Conservation (phyloP, 2,329 filamentous ascomycete genomes). For the Alternaria tenuissima region DNA sequence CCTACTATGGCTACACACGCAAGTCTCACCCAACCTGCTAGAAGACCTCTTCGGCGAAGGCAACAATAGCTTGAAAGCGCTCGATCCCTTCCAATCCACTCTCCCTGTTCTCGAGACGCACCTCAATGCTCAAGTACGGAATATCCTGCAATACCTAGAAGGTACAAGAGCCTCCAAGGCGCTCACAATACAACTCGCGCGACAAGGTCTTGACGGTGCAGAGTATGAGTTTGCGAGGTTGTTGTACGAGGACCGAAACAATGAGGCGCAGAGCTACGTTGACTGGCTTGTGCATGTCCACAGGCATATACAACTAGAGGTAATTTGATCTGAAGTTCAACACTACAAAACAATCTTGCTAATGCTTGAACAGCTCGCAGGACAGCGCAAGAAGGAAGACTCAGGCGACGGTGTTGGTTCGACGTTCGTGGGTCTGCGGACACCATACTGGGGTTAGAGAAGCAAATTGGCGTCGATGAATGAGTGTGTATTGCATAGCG, state of each 20-base stretch:
- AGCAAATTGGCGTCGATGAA: constrained; percentile 5
- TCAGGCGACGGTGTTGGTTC: constrained; percentile 48
- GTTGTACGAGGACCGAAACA: constrained; percentile 93
- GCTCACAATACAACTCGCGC: constrained; percentile 85
- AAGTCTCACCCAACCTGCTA: constrained; percentile 91
- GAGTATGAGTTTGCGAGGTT: constrained; percentile 96
- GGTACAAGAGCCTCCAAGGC: constrained; percentile 85
- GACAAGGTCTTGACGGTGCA: constrained; percentile 91
- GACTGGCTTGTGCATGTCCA: constrained; percentile 98
- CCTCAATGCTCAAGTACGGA: constrained; percentile 92
- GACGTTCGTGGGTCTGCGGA: constrained; percentile 51
- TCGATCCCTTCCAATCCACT: constrained; percentile 82
- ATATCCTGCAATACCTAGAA: constrained; percentile 87
- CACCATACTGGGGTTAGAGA: constrained; percentile 51
- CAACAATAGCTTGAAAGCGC: constrained; percentile 71
- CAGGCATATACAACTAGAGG: constrained; percentile 88
- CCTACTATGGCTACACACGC: constrained; percentile 89
- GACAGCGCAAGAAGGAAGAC: constrained; percentile 75
- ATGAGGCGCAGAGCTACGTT: constrained; percentile 96
- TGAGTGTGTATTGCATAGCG: constrained; percentile 42
- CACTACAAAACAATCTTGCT: constrained; percentile 8
- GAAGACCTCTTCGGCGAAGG: constrained; percentile 88
- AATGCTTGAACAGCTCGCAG: constrained; percentile 58
- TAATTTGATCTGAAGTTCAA: constrained; percentile 36
- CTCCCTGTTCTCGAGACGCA: constrained; percentile 89